These are phyloP conservation scores for Xylariaceae sp. DNA, from an alignment of 2,329 filamentous ascomycete species.

Conservation along the genomic window DNA sequence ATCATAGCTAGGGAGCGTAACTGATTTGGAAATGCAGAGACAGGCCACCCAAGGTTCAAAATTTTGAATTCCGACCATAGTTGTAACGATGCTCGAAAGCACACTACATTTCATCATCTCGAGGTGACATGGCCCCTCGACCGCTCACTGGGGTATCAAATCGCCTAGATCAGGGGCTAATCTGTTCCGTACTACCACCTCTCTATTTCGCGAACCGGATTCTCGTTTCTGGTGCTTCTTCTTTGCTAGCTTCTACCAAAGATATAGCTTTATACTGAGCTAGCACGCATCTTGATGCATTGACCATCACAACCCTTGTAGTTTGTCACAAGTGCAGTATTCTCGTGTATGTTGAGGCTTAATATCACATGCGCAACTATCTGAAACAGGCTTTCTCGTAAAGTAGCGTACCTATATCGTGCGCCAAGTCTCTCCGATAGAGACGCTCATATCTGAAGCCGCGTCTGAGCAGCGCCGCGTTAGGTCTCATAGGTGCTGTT, in stretches of 20 bases:
- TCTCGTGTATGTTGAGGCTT: neutral
- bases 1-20: no score
- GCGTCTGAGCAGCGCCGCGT: neutral
- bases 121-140: neutral
- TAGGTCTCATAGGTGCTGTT: neutral
- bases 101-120: slow-evolving; percentile 1
- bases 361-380: neutral
- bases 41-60: neutral
- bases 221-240: neutral
- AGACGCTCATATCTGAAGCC: neutral
- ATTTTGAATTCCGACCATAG: neutral
- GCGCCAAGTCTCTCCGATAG: neutral
- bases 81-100: slow-evolving; percentile 6
- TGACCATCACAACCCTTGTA: no score
- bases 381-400: neutral
- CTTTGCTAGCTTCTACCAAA: neutral
- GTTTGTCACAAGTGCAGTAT: neutral
- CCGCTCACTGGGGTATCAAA: neutral
- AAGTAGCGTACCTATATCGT: neutral
- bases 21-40: neutral
- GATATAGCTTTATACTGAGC: neutral
- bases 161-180: neutral
- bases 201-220: neutral
- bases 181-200: no score
- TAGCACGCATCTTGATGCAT: neutral